Evolutionary conservation across 2,329 filamentous ascomycete species (phyloP).

Genomic region (Hypomyces rosellus): DNA sequence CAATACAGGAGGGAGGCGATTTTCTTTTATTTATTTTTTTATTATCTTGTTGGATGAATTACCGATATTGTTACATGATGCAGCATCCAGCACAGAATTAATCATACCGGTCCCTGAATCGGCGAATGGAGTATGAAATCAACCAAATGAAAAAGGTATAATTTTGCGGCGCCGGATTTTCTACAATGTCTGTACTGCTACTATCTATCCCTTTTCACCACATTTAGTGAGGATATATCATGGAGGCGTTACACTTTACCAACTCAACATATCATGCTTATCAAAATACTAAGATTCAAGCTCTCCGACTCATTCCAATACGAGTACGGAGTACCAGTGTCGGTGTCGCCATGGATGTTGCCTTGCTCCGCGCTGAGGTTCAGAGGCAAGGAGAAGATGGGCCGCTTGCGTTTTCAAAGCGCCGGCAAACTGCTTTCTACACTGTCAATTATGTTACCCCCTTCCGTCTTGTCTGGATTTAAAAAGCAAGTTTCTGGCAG

Average conservation of each 20-base stretch:
- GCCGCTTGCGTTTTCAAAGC: too few species aligned
- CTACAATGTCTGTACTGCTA: slow-evolving; percentile 24
- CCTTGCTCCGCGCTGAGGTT: too few species aligned
- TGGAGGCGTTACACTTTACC: neutral
- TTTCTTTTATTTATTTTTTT: slow-evolving; percentile 6
- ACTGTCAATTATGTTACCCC: neutral
- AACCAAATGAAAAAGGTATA: slow-evolving; percentile 32
- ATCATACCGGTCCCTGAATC: slow-evolving; percentile 27
- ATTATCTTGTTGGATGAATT: slow-evolving; percentile 23
- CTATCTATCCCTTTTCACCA: slow-evolving; percentile 17
- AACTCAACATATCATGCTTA: slow-evolving; percentile 1
- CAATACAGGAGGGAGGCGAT: slow-evolving; percentile 1
- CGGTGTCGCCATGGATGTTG: too few species aligned
- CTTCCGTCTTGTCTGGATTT: slow-evolving; percentile 5
- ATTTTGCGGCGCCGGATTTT: slow-evolving; percentile 32
- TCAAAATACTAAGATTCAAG: too few species aligned
- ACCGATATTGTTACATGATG: slow-evolving; percentile 24
- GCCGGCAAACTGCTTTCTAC: too few species aligned
- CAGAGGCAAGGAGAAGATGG: too few species aligned
- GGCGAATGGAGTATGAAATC: slow-evolving; percentile 35
- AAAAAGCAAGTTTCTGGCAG: slow-evolving; percentile 7
- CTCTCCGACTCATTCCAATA: too few species aligned
- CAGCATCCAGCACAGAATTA: slow-evolving; percentile 28
- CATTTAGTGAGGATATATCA: slow-evolving; percentile 4
- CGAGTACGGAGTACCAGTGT: too few species aligned